phyloP scores from a whole-genome alignment of 2,329 filamentous ascomycete genomes.

The Lecanosticta acicola region DNA sequence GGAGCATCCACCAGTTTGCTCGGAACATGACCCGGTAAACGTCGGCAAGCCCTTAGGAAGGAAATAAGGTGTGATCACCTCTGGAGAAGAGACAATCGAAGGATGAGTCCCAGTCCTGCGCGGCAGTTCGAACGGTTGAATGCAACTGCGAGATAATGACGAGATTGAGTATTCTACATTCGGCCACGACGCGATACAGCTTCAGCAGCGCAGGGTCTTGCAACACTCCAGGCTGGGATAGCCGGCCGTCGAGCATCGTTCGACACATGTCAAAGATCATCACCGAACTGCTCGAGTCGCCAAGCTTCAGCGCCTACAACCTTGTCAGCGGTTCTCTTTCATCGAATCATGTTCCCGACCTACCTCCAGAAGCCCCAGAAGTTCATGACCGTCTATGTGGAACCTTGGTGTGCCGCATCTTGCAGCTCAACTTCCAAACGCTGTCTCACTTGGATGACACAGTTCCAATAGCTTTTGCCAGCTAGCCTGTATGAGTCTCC shows the following conservation, averaged over 20 bases:
- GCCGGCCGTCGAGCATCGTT: conserved; percentile 6
- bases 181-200: conserved; percentile 15
- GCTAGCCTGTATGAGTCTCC: conserved; percentile 10
- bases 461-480: conserved; percentile 15
- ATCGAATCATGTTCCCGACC: background rate
- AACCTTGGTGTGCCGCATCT: conserved; percentile 7
- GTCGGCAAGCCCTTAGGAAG: conserved; percentile 13
- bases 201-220: conserved; percentile 3
- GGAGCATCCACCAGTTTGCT: conserved; percentile 8
- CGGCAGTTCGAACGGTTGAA: background rate
- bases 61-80: conserved; percentile 7
- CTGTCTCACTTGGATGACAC: conserved; percentile 6
- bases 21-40: conserved; percentile 14
- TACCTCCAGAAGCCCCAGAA: conserved; percentile 16
- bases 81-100: conserved; percentile 11
- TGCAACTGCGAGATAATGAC: conserved; percentile 9
- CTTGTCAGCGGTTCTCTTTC: background rate
- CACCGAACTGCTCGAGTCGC: conserved; percentile 12
- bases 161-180: conserved; percentile 16
- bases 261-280: conserved; percentile 17
- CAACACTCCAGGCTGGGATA: conserved; percentile 2
- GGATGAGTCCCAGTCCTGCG: conserved; percentile 8
- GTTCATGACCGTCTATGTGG: conserved; percentile 7
- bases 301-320: conserved; percentile 13
- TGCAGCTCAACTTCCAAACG: conserved; percentile 1